phyloP scores from a whole-genome alignment of 2,329 filamentous ascomycete species.

The Davidsoniella australis region DNA sequence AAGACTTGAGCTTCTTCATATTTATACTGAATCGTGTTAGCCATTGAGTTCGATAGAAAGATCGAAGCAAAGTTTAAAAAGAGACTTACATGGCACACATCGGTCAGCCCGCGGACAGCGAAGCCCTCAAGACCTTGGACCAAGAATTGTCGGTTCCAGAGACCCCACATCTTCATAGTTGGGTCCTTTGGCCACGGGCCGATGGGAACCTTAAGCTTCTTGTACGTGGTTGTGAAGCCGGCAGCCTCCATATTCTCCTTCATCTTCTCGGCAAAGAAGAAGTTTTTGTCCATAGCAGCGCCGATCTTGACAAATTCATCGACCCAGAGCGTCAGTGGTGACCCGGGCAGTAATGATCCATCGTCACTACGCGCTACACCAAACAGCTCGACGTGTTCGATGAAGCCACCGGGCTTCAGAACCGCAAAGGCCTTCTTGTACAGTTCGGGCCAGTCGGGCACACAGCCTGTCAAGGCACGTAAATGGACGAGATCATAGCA shows the following conservation, averaged over 20 bases:
- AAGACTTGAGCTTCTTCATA: slow-evolving; percentile 20
- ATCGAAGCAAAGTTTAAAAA: background rate
- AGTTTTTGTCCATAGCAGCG: slow-evolving; percentile 15
- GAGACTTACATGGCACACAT: slow-evolving; percentile 7
- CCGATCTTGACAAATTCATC: slow-evolving; percentile 12
- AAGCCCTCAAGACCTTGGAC: slow-evolving; percentile 17
- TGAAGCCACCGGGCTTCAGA: slow-evolving; percentile 2
- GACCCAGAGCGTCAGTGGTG: slow-evolving; percentile 14
- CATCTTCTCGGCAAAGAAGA: slow-evolving; percentile 14
- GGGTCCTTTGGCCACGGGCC: slow-evolving; percentile 20
- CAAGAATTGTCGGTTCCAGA: slow-evolving; percentile 16
- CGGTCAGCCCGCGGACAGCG: slow-evolving; percentile 14
- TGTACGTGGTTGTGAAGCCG: slow-evolving; percentile 12
- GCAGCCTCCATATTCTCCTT: slow-evolving; percentile 10
- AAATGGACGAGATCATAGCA: slow-evolving; percentile 44
- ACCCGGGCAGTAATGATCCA: slow-evolving; percentile 12
- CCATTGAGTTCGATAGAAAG: background rate
- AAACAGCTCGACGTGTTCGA: slow-evolving; percentile 15
- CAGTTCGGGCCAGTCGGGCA: slow-evolving; percentile 34
- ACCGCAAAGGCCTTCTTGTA: slow-evolving; percentile 30
- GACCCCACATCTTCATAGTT: slow-evolving; percentile 17
- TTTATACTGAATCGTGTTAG: slow-evolving; percentile 5
- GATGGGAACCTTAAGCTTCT: slow-evolving; percentile 10
- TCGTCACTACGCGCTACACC: slow-evolving; percentile 16
- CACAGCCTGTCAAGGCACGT: slow-evolving; percentile 34